phyloP scores from a whole-genome alignment of 805 yeast genomes.

The Kurtzmaniella cleridarum region DNA sequence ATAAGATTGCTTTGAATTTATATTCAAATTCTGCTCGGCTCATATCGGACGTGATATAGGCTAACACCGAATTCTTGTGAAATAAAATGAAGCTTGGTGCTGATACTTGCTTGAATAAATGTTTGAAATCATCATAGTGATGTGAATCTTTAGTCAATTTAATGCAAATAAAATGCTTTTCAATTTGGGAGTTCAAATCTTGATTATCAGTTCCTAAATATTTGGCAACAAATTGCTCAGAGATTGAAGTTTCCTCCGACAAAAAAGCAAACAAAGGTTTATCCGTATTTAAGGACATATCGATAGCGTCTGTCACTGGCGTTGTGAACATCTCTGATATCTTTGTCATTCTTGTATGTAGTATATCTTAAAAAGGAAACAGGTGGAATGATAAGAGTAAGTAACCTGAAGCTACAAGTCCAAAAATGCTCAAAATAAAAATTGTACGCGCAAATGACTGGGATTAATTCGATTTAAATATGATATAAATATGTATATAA shows the following conservation, averaged over 20 bases:
- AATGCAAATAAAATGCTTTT: conserved; percentile 12
- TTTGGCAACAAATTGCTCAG: conserved; percentile 11
- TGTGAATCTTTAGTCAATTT: conserved; percentile 11
- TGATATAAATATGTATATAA: too few species aligned
- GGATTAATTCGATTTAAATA: too few species aligned
- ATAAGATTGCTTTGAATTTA: conserved; percentile 11
- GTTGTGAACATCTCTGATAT: conserved; percentile 10
- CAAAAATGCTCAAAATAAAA: too few species aligned
- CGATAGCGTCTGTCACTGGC: conserved; percentile 21
- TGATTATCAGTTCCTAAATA: conserved; percentile 6
- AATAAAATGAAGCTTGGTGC: conserved; percentile 58
- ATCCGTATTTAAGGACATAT: conserved; percentile 9
- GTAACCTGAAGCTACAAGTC: too few species aligned
- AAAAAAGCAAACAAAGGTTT: conserved; percentile 22
- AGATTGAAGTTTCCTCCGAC: conserved; percentile 9
- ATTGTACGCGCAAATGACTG: too few species aligned
- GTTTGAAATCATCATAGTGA: conserved; percentile 36
- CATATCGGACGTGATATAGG: conserved; percentile 32
- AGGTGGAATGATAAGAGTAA: not conserved
- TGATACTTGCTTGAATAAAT: conserved; percentile 46
- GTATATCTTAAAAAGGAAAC: not conserved
- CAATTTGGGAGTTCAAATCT: conserved; percentile 1
- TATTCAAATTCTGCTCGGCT: conserved; percentile 18
- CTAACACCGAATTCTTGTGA: conserved; percentile 42
- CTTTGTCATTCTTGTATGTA: not conserved